Evolutionary conservation across 768 basidiomycete genomes (phyloP).

Genomic region (Boletus sp.): DNA sequence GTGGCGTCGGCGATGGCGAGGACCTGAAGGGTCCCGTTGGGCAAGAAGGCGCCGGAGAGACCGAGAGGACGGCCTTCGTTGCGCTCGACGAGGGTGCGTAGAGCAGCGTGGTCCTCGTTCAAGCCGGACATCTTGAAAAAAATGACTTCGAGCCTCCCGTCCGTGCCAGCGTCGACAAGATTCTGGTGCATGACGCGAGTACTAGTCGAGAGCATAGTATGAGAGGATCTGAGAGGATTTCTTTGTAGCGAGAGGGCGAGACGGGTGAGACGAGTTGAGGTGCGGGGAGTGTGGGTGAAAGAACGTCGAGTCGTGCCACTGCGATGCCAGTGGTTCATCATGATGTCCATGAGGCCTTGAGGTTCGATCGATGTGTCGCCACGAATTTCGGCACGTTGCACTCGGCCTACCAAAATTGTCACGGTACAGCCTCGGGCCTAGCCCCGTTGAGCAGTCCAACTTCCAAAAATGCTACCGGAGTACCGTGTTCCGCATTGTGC

Average conservation of each 20-base stretch:
- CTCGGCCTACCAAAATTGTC: neutral
- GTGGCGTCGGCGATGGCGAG: conserved; percentile 30
- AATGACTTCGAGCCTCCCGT: conserved; percentile 19
- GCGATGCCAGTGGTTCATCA: neutral
- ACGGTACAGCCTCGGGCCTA: neutral
- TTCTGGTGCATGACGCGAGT: conserved; percentile 28
- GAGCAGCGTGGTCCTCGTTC: conserved; percentile 20
- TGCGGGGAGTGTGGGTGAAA: conserved; percentile 6
- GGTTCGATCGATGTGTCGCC: neutral
- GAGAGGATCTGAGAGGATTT: neutral
- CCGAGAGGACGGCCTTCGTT: conserved; percentile 35
- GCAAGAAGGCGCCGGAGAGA: conserved; percentile 26
- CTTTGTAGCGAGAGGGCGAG: conserved; percentile 3
- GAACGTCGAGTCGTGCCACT: neutral
- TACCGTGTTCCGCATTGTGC: neutral
- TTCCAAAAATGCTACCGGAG: neutral
- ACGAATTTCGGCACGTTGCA: neutral
- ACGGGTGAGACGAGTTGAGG: neutral
- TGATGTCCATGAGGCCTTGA: neutral
- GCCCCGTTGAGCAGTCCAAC: neutral
- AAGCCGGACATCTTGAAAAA: conserved; percentile 20
- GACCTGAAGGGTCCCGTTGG: conserved; percentile 22
- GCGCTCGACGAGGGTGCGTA: conserved; percentile 27
- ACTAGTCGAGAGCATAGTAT: conserved; percentile 7
- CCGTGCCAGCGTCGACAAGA: conserved; percentile 25